A percentile compares a stretch with the other conserved stretches of the same genome.
phyloP scores from a whole-genome alignment of 2,329 filamentous ascomycete genomes.

The Lasiodiplodia theobromae region DNA sequence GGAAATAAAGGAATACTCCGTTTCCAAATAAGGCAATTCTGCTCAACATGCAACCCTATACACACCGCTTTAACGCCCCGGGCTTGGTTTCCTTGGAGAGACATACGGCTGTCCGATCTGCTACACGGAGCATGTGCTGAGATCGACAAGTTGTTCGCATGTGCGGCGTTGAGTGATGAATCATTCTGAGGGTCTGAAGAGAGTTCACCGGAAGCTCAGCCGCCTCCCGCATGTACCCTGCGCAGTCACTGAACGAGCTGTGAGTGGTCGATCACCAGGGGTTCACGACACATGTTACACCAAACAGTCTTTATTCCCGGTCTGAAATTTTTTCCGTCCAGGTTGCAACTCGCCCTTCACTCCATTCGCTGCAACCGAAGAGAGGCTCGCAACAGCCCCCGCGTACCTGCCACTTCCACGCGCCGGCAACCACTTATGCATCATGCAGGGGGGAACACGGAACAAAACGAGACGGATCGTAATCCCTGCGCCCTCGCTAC shows the following conservation, averaged over 20 bases:
- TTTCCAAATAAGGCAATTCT: neutral
- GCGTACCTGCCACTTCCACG: neutral
- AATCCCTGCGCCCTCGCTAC: neutral
- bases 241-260: neutral
- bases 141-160: neutral
- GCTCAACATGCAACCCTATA: neutral
- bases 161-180: neutral
- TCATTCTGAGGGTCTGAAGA: neutral
- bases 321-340: neutral
- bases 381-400: neutral
- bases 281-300: neutral
- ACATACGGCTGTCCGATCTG: neutral
- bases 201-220: neutral
- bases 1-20: neutral
- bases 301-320: neutral
- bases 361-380: neutral
- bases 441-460: neutral
- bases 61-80: neutral
- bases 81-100: neutral
- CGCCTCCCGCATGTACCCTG: neutral
- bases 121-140: neutral
- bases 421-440: neutral
- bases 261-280: neutral
- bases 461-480: neutral
- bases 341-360: neutral